Percentiles rank a stretch among this genome's conserved stretches.
Evolutionary conservation across 1,284 basidiomycete species (phyloP).

Genomic region (Pterulicium gracile): DNA sequence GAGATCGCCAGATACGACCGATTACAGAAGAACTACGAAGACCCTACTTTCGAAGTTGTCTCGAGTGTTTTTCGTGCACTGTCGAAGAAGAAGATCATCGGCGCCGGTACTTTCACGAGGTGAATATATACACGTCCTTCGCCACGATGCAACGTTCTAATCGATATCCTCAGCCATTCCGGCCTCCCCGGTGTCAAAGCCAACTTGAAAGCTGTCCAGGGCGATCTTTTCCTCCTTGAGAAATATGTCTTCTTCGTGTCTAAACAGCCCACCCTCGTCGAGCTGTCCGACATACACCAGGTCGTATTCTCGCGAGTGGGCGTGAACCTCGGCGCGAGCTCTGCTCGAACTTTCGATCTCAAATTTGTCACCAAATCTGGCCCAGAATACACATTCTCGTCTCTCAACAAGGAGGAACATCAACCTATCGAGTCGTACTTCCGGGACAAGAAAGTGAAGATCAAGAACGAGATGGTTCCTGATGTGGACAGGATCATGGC

Average conservation of each 20-base stretch:
- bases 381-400: slow-evolving; percentile 83
- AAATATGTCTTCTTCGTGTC: slow-evolving; percentile 98
- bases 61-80: slow-evolving; percentile 91
- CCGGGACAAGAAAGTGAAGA: slow-evolving; percentile 82
- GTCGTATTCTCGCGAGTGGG: slow-evolving; percentile 93
- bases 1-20: slow-evolving; percentile 70
- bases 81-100: slow-evolving; percentile 85
- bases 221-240: slow-evolving; percentile 96
- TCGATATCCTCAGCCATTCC: slow-evolving; percentile 38
- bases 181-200: slow-evolving; percentile 85
- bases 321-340: slow-evolving; percentile 72
- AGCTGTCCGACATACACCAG: slow-evolving; percentile 86
- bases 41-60: slow-evolving; percentile 92
- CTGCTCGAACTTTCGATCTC: slow-evolving; percentile 92
- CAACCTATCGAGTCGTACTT: slow-evolving; percentile 80
- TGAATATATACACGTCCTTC: slow-evolving; percentile 22
- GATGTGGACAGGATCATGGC: slow-evolving; percentile 73
- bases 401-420: slow-evolving; percentile 94
- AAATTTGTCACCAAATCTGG: slow-evolving; percentile 79
- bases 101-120: slow-evolving; percentile 80
- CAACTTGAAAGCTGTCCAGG: slow-evolving; percentile 95
- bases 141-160: slow-evolving; percentile 4
- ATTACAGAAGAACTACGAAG: slow-evolving; percentile 86
- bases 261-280: slow-evolving; percentile 89
- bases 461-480: slow-evolving; percentile 94